Evolutionary conservation across 2,329 filamentous ascomycete species (phyloP).

Genomic region (Cadophora gregata): DNA sequence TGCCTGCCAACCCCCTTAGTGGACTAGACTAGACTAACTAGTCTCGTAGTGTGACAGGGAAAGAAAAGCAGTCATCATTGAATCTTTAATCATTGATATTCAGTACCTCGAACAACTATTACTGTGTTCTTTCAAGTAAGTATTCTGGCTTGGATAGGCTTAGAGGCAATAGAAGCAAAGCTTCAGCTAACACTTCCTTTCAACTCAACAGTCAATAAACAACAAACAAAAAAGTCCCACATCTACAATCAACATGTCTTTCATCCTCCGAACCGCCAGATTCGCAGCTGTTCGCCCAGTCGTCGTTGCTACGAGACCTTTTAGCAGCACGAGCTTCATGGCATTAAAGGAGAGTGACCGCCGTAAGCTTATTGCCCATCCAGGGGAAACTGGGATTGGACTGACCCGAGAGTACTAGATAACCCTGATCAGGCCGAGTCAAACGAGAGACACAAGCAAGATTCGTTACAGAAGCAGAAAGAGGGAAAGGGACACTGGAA

Average conservation of each 20-base stretch:
- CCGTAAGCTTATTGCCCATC: conserved; percentile 34
- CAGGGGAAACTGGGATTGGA: not conserved
- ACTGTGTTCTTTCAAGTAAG: not conserved
- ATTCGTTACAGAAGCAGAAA: conserved; percentile 70
- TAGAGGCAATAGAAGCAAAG: not conserved
- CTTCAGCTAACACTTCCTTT: not conserved
- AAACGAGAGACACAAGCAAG: conserved; percentile 65
- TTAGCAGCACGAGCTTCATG: conserved; percentile 30
- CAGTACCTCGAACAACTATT: not conserved
- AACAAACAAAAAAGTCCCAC: not conserved
- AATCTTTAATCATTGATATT: not conserved
- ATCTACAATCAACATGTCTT: conserved; percentile 57
- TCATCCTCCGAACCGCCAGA: conserved; percentile 35
- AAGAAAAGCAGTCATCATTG: conserved; percentile 7
- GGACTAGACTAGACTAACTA: not conserved
- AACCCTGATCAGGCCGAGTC: conserved; percentile 44
- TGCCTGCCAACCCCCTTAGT: not conserved
- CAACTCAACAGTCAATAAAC: not conserved
- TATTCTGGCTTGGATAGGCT: not conserved
- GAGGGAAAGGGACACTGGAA: conserved; percentile 77
- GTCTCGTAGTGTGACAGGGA: not conserved
- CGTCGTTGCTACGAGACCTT: conserved; percentile 29
- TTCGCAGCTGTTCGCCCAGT: conserved; percentile 26
- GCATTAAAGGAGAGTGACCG: conserved; percentile 42
- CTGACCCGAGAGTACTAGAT: conserved; percentile 26